Base-by-base conservation (phyloP, 2,329 filamentous ascomycete species). In the Aspergillus thermomutatus region DNA sequence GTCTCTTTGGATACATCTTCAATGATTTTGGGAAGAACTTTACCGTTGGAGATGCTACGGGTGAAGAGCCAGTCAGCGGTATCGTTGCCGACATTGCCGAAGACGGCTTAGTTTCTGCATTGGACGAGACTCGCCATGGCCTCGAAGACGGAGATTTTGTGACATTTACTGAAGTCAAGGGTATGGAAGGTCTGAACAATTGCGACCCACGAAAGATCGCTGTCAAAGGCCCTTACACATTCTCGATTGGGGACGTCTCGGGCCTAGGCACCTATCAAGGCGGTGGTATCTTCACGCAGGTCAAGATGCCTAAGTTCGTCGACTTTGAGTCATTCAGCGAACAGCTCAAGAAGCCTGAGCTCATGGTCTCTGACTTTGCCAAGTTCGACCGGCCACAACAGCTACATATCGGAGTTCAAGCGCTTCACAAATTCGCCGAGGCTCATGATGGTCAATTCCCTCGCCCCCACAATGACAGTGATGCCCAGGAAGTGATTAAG, bases 11-110 rank as follows among this genome's bases (percentile, higher is more conserved):
- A 51, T 90, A 88, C 63, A 89, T 99, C 65, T 99, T 99, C 79
- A 97, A 92, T 69, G 94, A 99, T 71, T 99, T 99, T 71, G 94
- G 94, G 65, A 87, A 93, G 69, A 90, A 94, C 68, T 99, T 99
- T 75, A 91, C 90, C 4, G 86, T 94, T 54, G 87, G 91, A 62
- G 94, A 99, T 70, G 80, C 92, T 3, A 97, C 90, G 14, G 94
- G 94, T 66, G 94, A 99, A 78, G 90, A 90, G 60, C 89, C 91
- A 4, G 80, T 91, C 31, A 91, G 81, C 69, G 94, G 94, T 25
- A 99, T 99, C 61, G 83, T 99, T 54, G 93, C 93, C 46, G 89
- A 84, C 54, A 94, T 99, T 65, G 87, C 95, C 66, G 89, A 94
- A 60, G 90, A 94, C 47, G 94, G 94, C 21, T 73, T 97, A 50